Base-by-base conservation (phyloP, 1,284 basidiomycete species). In the Cutaneotrichosporon cyanovorans region DNA sequence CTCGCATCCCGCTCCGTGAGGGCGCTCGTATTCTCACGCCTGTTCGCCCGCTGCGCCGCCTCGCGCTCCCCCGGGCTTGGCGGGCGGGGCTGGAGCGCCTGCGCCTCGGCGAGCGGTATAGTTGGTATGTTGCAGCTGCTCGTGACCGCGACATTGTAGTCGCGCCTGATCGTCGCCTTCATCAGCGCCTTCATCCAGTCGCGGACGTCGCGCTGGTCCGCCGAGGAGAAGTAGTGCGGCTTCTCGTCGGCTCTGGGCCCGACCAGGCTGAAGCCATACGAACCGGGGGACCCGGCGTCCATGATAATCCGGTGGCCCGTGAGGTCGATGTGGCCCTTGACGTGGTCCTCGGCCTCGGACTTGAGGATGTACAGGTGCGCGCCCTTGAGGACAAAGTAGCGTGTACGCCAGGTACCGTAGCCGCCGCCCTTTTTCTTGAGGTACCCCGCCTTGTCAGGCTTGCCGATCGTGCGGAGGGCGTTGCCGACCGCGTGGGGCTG, bases 171-270 rank as follows among this genome's bases (percentile, higher is more conserved):
- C 5, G 93, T 97, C 2, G 91, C 87, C 72, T 98, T 99, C 88
- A 97, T 96, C 60, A 99, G 80, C 10, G 90, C 88, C 76, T 98
- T 98, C 93, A 98, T 98, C 95, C 95, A 99, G 57, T 90, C 89
- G 12, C 95, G 80, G 39, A 96, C 78, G 32, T 82, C 71, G 5
- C 74, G 67, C 66, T 90, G 87, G 65, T 97, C 91, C 31, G 91
- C 85, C 0, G 86, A 86, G 55, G 85, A 87, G 72, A 99, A 98
- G 66, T 76, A 87, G 71, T 98, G 90, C 2, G 86, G 78, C 72
- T 86, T 89, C 63, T 90, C 86, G 39, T 40, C 85, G 42, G 35
- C 37, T 16, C 44, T 38, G 39, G 92, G 87, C 59, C 97, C 93
- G 31, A 92, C 80, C 53, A 98, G 86, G 62, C 89, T 80, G 82